Evolutionary conservation across 2,329 filamentous ascomycete genomes (phyloP), one percentile per base, ranked within the genome.

Genomic region (Ophiobolus disseminans): DNA sequence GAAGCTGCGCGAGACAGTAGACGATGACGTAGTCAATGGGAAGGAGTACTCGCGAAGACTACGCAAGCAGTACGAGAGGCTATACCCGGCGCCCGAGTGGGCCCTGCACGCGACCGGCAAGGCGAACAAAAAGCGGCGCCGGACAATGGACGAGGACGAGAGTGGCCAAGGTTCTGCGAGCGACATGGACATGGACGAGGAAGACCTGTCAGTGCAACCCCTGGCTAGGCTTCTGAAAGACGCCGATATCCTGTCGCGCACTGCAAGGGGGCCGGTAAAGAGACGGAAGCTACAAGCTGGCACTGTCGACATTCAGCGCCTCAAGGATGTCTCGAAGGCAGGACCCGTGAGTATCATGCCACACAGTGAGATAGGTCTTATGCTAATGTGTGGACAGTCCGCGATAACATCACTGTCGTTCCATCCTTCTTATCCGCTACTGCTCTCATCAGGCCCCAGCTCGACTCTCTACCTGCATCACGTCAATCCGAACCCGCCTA

Each of bases 391-490:
- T 40, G 30, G 17, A 4, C 42, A 75, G 73, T 89, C 89, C 14
- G 83, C 90, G 9, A 87, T 97, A 59, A 88, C 87, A 31, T 91
- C 88, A 32, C 83, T 99, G 26, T 87, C 86, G 8, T 97, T 97
- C 81, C 94, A 99, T 75, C 91, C 93, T 22, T 81, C 86, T 59
- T 88, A 91, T 68, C 91, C 94, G 4, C 86, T 99, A 13, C 84
- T 99, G 21, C 84, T 97, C 49, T 96, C 94, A 19, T 91, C 91
- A 10, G 94, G 92, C 50, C 88, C 87, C 45, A 89, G 91, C 41
- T 90, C 90, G 16, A 88, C 92, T 4, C 81, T 97, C 45, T 91
- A 89, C 72, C 82, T 99, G 36, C 92, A 99, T 74, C 92, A 97
- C 70, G 85, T 97, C 61, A 87, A 88, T 30, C 89, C 88, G 34